Conservation (phyloP, 495 filamentous ascomycete species). For the Aspergillus indologenus region DNA sequence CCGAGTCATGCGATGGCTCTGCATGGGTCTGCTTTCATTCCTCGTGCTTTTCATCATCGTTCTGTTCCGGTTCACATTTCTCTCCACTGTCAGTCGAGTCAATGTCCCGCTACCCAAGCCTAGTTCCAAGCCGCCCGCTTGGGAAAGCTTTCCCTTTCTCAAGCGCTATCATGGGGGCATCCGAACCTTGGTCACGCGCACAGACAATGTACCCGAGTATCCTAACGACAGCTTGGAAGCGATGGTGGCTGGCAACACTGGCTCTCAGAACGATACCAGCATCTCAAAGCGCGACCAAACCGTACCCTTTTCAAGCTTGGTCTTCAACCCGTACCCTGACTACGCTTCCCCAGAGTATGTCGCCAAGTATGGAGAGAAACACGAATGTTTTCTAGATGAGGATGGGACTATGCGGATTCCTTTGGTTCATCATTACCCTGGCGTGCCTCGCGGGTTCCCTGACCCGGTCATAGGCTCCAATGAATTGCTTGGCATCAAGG, state of each 20-base stretch:
- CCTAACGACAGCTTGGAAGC: constrained; percentile 48
- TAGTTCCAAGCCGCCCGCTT: constrained; percentile 59
- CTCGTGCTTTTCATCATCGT: constrained; percentile 70
- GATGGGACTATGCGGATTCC: constrained; percentile 62
- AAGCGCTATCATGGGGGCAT: constrained; percentile 83
- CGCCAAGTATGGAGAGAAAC: constrained; percentile 56
- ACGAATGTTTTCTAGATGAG: constrained; percentile 74
- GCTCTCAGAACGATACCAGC: constrained; percentile 4
- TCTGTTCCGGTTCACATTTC: constrained; percentile 64
- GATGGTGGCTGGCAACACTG: constrained; percentile 19
- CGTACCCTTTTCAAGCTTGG: constrained; percentile 44
- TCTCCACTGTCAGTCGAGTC: constrained; percentile 59
- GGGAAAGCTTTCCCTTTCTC: constrained; percentile 81
- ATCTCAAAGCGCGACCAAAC: constrained; percentile 23
- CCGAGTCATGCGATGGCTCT: constrained; percentile 67
- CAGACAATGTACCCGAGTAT: constrained; percentile 71
- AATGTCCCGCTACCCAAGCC: constrained; percentile 52
- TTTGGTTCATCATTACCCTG: constrained; percentile 63
- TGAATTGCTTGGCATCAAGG: constrained; percentile 70
- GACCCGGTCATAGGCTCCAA: constrained; percentile 79
- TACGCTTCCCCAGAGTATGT: constrained; percentile 60
- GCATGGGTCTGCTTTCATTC: constrained; percentile 61
- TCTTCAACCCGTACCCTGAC: constrained; percentile 67
- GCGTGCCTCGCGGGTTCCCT: constrained; percentile 77
- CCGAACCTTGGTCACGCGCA: constrained; percentile 57